These are phyloP conservation scores for Cudoniella acicularis DNA, from an alignment of 495 filamentous ascomycete genomes.

Conservation along the genomic window DNA sequence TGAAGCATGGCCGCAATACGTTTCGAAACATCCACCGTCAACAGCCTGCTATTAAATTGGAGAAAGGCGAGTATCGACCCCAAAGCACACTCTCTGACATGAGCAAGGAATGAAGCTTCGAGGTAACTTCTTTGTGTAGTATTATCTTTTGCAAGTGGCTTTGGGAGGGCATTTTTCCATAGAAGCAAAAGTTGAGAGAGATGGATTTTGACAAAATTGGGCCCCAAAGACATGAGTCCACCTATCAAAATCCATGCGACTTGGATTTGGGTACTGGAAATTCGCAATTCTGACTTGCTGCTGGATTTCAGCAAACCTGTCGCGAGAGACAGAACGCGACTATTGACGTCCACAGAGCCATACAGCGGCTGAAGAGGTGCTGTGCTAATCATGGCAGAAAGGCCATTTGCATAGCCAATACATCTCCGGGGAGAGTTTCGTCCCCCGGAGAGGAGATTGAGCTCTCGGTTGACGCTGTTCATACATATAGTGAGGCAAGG, in stretches of 20 bases:
- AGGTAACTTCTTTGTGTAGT: constrained; percentile 73
- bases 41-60: constrained; percentile 85
- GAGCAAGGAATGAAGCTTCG: constrained; percentile 88
- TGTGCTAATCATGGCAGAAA: constrained; percentile 88
- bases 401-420: constrained; percentile 87
- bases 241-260: constrained; percentile 98
- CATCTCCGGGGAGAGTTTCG: constrained; percentile 81
- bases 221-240: constrained; percentile 91
- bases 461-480: constrained; percentile 88
- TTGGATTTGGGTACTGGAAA: constrained; percentile 92
- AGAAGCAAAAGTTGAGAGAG: constrained; percentile 91
- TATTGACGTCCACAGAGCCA: constrained; percentile 92
- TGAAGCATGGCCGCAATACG: constrained; percentile 92
- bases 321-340: constrained; percentile 83
- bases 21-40: constrained; percentile 94
- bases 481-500: constrained; percentile 92
- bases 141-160: constrained; percentile 87
- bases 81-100: constrained; percentile 92
- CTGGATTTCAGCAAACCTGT: constrained; percentile 91
- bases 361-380: constrained; percentile 85
- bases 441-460: constrained; percentile 69
- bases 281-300: constrained; percentile 83
- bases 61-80: constrained; percentile 89
- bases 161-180: constrained; percentile 96
- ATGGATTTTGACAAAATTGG: constrained; percentile 99